Evolutionary conservation across 257 asterid species (phyloP).

Genomic region (Fraxinus americana): DNA sequence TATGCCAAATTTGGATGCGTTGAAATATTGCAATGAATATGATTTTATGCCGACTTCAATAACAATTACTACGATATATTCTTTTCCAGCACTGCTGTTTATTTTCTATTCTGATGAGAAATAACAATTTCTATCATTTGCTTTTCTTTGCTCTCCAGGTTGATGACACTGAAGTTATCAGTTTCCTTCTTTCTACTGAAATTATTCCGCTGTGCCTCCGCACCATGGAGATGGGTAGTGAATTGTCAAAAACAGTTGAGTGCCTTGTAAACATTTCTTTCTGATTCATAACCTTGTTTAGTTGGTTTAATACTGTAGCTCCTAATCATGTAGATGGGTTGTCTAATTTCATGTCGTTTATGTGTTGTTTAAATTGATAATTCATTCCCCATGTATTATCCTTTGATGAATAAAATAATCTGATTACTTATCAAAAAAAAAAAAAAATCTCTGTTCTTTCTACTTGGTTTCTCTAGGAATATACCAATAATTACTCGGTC

Average conservation of each 20-base stretch:
- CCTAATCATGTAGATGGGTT: too few species aligned
- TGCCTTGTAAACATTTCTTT: conserved; percentile 26
- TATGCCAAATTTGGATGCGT: background rate
- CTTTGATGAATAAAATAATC: too few species aligned
- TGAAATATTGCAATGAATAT: background rate
- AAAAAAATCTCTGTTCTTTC: background rate
- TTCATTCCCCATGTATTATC: too few species aligned
- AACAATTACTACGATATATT: background rate
- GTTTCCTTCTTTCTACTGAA: conserved; percentile 90
- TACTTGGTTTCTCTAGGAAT: conserved; percentile 2
- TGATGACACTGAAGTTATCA: conserved; percentile 89
- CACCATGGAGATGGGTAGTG: conserved; percentile 98
- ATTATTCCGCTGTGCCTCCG: conserved; percentile 89
- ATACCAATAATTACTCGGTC: background rate
- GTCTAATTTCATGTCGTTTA: too few species aligned
- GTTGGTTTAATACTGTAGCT: too few species aligned
- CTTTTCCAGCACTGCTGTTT: background rate
- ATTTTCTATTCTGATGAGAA: background rate
- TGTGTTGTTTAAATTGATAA: too few species aligned
- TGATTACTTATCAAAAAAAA: too few species aligned
- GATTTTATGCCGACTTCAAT: background rate
- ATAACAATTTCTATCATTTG: background rate
- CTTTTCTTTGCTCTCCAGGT: conserved; percentile 50
- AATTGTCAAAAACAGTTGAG: conserved; percentile 89
- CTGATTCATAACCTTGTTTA: too few species aligned